Evolutionary conservation across 495 filamentous ascomycete species (phyloP).

Genomic region (Aspergillus sclerotioniger): DNA sequence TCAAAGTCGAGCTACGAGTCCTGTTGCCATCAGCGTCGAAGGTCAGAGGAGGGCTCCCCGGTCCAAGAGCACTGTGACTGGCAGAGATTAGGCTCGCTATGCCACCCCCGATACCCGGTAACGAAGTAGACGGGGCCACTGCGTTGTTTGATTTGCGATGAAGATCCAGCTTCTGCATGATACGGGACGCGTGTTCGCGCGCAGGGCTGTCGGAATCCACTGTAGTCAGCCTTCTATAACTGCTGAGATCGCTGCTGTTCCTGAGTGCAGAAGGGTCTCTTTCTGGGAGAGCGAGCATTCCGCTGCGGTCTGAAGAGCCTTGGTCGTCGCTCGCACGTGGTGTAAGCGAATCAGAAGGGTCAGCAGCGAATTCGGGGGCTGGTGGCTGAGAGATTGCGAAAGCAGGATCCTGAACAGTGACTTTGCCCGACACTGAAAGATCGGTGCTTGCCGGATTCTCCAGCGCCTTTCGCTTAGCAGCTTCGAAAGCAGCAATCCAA

Average conservation of each 20-base stretch:
- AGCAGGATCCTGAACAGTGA: slow-evolving; percentile 67
- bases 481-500: slow-evolving; percentile 90
- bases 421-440: slow-evolving; percentile 54
- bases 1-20: slow-evolving; percentile 30
- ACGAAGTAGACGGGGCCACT: slow-evolving; percentile 33
- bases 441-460: slow-evolving; percentile 69
- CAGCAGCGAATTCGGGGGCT: slow-evolving; percentile 85
- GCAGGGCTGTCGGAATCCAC: slow-evolving; percentile 57
- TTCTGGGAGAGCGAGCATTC: slow-evolving; percentile 66
- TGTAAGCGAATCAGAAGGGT: slow-evolving; percentile 65
- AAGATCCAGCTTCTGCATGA: slow-evolving; percentile 90
- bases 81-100: slow-evolving; percentile 86
- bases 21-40: slow-evolving; percentile 34
- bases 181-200: slow-evolving; percentile 70
- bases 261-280: slow-evolving; percentile 56
- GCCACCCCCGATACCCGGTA: slow-evolving; percentile 55
- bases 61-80: slow-evolving; percentile 73
- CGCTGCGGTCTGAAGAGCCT: slow-evolving; percentile 54
- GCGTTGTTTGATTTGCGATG: slow-evolving; percentile 72
- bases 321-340: slow-evolving; percentile 56
- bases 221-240: slow-evolving; percentile 44
- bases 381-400: slow-evolving; percentile 89
- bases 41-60: slow-evolving; percentile 43
- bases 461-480: slow-evolving; percentile 87
- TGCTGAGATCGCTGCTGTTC: slow-evolving; percentile 68